A percentile compares a stretch with the other conserved stretches of the same genome.
Conservation (phyloP, 345 rosid species). For the Geranium brycei region DNA sequence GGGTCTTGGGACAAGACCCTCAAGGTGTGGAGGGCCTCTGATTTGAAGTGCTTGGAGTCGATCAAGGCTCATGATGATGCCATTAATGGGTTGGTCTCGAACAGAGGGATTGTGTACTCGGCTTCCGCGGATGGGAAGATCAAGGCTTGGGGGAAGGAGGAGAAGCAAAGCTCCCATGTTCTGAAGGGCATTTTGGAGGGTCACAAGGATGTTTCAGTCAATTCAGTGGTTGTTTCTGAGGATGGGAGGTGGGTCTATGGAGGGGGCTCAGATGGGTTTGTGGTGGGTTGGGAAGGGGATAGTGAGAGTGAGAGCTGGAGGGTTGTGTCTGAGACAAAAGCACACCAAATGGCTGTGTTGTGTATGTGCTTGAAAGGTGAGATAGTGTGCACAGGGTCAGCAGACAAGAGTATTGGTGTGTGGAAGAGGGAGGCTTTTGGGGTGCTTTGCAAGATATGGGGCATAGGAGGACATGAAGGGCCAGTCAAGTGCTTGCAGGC, state of each 20-base stretch:
- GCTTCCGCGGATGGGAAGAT: slow-evolving; percentile 86
- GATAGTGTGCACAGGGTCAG: slow-evolving; percentile 66
- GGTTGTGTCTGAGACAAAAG: slow-evolving; percentile 48
- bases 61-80: slow-evolving; percentile 87
- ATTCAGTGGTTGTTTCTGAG: slow-evolving; percentile 52
- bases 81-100: slow-evolving; percentile 47
- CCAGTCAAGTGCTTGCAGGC: slow-evolving; percentile 92
- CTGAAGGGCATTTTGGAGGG: slow-evolving; percentile 66
- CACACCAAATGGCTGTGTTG: slow-evolving; percentile 63
- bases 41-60: slow-evolving; percentile 78
- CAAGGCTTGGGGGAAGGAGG: slow-evolving; percentile 69
- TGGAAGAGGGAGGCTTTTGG: slow-evolving; percentile 58
- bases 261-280: slow-evolving; percentile 82
- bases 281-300: slow-evolving; percentile 71
- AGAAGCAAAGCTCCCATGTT: slow-evolving; percentile 43
- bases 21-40: slow-evolving; percentile 78
- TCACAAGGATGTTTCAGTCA: slow-evolving; percentile 60
- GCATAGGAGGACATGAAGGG: slow-evolving; percentile 64
- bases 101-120: slow-evolving; percentile 61
- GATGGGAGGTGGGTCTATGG: slow-evolving; percentile 66
- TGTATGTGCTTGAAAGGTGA: slow-evolving; percentile 57
- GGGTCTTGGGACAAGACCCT: slow-evolving; percentile 95
- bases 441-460: slow-evolving; percentile 35
- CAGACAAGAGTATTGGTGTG: slow-evolving; percentile 76
- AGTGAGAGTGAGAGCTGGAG: slow-evolving; percentile 38